Evolutionary conservation across 2,329 filamentous ascomycete genomes (phyloP).

Genomic region (Mycogone perniciosa): DNA sequence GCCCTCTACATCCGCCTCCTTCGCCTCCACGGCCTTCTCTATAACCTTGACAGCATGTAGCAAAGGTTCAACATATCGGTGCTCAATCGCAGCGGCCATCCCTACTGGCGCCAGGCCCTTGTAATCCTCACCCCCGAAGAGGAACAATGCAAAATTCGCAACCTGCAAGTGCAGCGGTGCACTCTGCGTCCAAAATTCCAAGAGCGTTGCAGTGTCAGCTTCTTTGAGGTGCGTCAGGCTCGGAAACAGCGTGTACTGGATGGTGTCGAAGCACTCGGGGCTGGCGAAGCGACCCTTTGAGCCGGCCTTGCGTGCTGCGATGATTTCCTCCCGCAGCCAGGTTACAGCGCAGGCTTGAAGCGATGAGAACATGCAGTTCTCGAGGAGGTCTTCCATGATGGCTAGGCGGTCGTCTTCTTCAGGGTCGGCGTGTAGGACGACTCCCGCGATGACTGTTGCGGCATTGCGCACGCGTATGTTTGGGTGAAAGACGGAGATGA

Average conservation of each 20-base stretch:
- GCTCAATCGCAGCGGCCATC: constrained; percentile 51
- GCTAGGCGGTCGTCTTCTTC: constrained; percentile 51
- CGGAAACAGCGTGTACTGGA: constrained; percentile 58
- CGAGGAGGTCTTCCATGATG: constrained; percentile 58
- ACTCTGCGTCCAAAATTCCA: constrained; percentile 47
- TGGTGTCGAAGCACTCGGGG: constrained; percentile 49
- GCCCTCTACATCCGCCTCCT: constrained; percentile 25
- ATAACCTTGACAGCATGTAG: constrained; percentile 36
- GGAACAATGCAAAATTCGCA: constrained; percentile 54
- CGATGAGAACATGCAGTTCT: constrained; percentile 57
- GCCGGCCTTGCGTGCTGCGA: constrained; percentile 34
- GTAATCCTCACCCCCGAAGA: constrained; percentile 41
- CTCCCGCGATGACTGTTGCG: constrained; percentile 46
- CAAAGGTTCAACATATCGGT: constrained; percentile 52
- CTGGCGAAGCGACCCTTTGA: constrained; percentile 40
- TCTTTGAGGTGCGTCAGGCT: constrained; percentile 43
- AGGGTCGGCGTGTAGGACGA: constrained; percentile 52
- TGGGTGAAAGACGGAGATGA: constrained; percentile 52
- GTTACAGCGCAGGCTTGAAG: constrained; percentile 57
- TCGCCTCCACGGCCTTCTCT: constrained; percentile 25
- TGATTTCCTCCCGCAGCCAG: constrained; percentile 59
- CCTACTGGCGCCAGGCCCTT: constrained; percentile 46
- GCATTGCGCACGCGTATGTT: constrained; percentile 49
- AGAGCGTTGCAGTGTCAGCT: constrained; percentile 35
- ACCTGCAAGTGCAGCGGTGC: constrained; percentile 52